phyloP scores from a whole-genome alignment of 495 filamentous ascomycete genomes.

The Cercophora samala region DNA sequence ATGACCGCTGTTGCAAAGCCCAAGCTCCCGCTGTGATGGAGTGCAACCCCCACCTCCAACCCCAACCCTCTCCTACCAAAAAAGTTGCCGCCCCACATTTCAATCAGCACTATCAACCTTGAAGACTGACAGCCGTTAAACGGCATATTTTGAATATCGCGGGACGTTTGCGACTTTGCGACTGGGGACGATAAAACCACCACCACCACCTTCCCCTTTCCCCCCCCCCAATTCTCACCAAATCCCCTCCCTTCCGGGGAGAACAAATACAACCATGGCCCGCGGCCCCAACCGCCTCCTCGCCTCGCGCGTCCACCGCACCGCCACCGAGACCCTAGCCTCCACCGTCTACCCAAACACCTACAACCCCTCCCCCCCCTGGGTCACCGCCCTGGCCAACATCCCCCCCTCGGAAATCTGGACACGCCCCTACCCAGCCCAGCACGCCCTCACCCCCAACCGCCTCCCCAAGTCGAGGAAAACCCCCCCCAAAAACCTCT shows the following conservation, averaged over 20 bases:
- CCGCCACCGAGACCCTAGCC: slow-evolving; percentile 56
- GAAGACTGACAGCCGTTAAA: not conserved
- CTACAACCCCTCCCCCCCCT: slow-evolving; percentile 54
- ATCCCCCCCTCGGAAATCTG: slow-evolving; percentile 80
- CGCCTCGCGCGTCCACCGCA: slow-evolving; percentile 68
- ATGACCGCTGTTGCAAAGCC: slow-evolving; percentile 1
- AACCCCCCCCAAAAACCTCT: slow-evolving; percentile 60
- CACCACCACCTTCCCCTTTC: not conserved
- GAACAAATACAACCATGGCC: slow-evolving; percentile 24
- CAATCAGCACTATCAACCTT: not conserved
- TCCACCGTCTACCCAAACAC: slow-evolving; percentile 36
- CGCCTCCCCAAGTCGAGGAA: slow-evolving; percentile 29
- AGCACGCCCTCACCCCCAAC: slow-evolving; percentile 39
- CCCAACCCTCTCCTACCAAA: not conserved
- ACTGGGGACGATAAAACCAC: slow-evolving; percentile 2
- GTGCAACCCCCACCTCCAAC: not conserved
- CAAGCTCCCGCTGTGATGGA: slow-evolving; percentile 9
- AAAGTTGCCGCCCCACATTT: not conserved
- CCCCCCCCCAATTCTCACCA: not conserved
- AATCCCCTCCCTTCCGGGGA: not conserved
- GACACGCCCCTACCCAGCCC: slow-evolving; percentile 62
- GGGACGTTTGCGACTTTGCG: not conserved
- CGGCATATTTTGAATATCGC: not conserved
- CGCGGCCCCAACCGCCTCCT: slow-evolving; percentile 57
- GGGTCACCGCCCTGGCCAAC: slow-evolving; percentile 68